Evolutionary conservation across 176 grass and related monocot species (phyloP).

Genomic region (Thinopyrum elongatum): DNA sequence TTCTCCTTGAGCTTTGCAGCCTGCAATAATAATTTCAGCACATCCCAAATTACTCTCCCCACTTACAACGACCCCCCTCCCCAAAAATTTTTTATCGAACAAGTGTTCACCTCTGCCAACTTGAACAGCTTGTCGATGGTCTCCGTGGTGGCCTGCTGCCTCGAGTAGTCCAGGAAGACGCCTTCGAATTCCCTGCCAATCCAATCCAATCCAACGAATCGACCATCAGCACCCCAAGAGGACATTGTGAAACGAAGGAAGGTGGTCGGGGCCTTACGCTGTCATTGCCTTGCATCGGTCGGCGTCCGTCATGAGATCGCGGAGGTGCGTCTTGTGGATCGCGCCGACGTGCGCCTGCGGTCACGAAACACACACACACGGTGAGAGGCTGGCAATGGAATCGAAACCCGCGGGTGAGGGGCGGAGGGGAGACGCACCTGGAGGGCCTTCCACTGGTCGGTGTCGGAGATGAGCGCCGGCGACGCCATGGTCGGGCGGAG

Average conservation of each 20-base stretch:
- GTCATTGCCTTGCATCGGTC: conserved; percentile 89
- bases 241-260: not conserved
- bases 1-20: conserved; percentile 82
- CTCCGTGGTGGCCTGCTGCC: conserved; percentile 55
- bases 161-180: conserved; percentile 71
- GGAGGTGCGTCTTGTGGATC: conserved; percentile 76
- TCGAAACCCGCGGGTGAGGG: not conserved
- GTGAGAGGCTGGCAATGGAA: conserved; percentile 13
- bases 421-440: conserved; percentile 34
- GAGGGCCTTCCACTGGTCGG: conserved; percentile 74
- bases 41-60: not conserved
- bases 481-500: conserved; percentile 51
- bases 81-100: too few relatives aligned
- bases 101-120: conserved; percentile 51
- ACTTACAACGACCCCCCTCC: too few relatives aligned
- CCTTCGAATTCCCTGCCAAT: conserved; percentile 67
- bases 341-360: conserved; percentile 60
- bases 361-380: not conserved
- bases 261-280: conserved; percentile 38
- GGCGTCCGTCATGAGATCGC: conserved; percentile 75
- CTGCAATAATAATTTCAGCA: conserved; percentile 33
- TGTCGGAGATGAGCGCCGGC: conserved; percentile 63
- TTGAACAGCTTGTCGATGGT: conserved; percentile 87
- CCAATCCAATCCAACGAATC: too few relatives aligned
- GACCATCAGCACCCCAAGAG: too few relatives aligned